phyloP scores from a whole-genome alignment of 169 alveolate species.

The Cryptosporidium viatorum region DNA sequence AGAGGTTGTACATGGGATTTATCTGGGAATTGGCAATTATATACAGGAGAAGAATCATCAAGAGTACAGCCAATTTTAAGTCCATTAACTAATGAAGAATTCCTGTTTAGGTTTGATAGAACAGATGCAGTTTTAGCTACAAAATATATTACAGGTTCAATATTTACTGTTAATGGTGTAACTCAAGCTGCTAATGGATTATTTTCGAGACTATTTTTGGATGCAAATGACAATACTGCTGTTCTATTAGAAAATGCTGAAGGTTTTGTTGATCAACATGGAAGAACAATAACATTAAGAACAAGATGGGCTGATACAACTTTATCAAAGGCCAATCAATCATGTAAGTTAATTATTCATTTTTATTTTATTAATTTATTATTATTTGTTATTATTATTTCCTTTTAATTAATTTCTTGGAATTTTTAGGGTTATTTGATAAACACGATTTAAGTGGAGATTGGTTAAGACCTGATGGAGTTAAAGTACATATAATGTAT shows the following conservation, averaged over 20 bases:
- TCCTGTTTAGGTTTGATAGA: conserved; percentile 76
- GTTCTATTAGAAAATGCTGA: conserved; percentile 79
- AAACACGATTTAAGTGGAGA: conserved; percentile 78
- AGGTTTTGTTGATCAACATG: conserved; percentile 79
- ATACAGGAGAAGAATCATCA: conserved; percentile 73
- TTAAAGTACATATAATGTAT: conserved; percentile 72
- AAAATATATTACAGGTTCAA: conserved; percentile 78
- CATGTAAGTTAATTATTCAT: conserved; percentile 57
- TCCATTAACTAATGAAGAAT: conserved; percentile 79
- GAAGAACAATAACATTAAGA: conserved; percentile 78
- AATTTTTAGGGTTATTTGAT: conserved; percentile 63
- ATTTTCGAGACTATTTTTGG: conserved; percentile 75
- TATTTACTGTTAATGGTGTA: conserved; percentile 77
- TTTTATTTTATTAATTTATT: background rate
- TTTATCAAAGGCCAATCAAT: conserved; percentile 40
- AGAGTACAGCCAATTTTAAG: conserved; percentile 71
- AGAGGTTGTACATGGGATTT: conserved; percentile 83
- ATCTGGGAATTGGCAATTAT: conserved; percentile 81
- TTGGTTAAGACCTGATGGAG: conserved; percentile 80
- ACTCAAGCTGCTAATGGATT: conserved; percentile 78
- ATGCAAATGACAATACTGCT: conserved; percentile 79
- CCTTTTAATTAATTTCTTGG: too few species aligned
- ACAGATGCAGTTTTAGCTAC: conserved; percentile 80
- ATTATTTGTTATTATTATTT: background rate
- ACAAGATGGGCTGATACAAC: conserved; percentile 77